These are phyloP conservation scores for Nicotiana knightiana DNA, from an alignment of 257 asterid genomes.

Conservation along the genomic window DNA sequence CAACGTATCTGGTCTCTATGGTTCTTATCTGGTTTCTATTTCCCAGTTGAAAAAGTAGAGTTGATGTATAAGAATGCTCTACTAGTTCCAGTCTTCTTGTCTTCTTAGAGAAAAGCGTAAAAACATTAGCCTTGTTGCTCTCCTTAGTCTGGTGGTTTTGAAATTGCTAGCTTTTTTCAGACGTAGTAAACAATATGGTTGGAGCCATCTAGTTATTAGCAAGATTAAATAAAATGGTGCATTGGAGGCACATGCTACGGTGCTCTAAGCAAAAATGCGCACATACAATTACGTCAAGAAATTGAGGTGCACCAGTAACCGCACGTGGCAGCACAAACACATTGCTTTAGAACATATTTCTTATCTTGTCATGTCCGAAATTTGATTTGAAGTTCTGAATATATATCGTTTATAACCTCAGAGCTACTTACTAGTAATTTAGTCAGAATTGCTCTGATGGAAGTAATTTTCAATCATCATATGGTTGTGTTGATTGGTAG, in stretches of 20 bases:
- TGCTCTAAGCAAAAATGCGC: not conserved
- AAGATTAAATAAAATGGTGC: not conserved
- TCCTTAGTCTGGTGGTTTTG: not conserved
- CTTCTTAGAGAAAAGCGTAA: not conserved
- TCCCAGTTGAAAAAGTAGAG: not conserved
- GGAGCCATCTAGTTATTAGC: not conserved
- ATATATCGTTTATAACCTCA: not conserved
- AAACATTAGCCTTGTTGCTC: not conserved
- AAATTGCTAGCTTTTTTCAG: not conserved
- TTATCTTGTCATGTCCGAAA: not conserved
- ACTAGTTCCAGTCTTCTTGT: not conserved
- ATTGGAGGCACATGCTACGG: not conserved
- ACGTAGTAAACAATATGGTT: not conserved
- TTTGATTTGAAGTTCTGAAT: not conserved
- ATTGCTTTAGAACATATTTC: not conserved
- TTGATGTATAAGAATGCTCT: not conserved
- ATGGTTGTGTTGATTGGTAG: not conserved
- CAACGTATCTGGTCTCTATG: not conserved
- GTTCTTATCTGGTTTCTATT: not conserved
- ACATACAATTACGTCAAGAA: not conserved
- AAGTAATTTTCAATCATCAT: not conserved
- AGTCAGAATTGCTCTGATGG: slow-evolving; percentile 1
- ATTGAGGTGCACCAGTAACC: not conserved
- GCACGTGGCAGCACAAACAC: not conserved
- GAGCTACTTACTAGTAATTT: not conserved